Base-by-base conservation (phyloP, 441 rosid genomes). In the Erodium chrysanthum region DNA sequence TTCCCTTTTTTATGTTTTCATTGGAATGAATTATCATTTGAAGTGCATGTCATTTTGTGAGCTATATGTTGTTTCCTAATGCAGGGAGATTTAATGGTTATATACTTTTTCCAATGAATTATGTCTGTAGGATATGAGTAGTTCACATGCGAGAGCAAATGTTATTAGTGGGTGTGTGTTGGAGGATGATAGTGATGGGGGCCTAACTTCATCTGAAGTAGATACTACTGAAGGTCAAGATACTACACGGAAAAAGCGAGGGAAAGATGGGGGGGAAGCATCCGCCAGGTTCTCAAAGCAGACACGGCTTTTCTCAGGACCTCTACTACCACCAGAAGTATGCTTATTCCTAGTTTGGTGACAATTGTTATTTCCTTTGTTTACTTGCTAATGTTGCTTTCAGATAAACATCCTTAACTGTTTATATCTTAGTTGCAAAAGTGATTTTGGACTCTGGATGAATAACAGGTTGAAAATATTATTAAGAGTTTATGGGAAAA, bases 311-410 rank as follows among this genome's bases (percentile, higher is more conserved):
- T 66, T 75, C 42, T 79, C 80, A 37, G 78, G 86, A 67, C 82
- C 85, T 73, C 75, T 94, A 66, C 82, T 94, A 56, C 96, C 97
- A 22, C 79, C 85, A 50, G 90, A 90, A 88, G 97, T 91, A 76
- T 69, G 78, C 69, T 68, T 77, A 72, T 72, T 64, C 44, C 66
- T 71, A 12, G 44, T 42, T 58, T 65, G 23, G 20, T 66, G 64
- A 44, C 15, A 6, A 33, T 27, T 17, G n/a, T 73, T 37, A 5
- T 66, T 70, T 37, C 48, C 65, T 35, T 25, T 12, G 44, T 42
- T 58, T 70, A 29, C 17, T 69, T 48, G 59, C 27, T 22, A 10
- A 33, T n/a, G 66, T 64, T 35, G 66, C 20, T 37, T 29, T 63
- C 64, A 60, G 65, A 25, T 61, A 29, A 31, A 60, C 64, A 60